Percentiles rank a stretch among this genome's conserved stretches.
These are phyloP conservation scores for Steccherinum ochraceum DNA, from an alignment of 768 basidiomycete genomes.

Conservation along the genomic window DNA sequence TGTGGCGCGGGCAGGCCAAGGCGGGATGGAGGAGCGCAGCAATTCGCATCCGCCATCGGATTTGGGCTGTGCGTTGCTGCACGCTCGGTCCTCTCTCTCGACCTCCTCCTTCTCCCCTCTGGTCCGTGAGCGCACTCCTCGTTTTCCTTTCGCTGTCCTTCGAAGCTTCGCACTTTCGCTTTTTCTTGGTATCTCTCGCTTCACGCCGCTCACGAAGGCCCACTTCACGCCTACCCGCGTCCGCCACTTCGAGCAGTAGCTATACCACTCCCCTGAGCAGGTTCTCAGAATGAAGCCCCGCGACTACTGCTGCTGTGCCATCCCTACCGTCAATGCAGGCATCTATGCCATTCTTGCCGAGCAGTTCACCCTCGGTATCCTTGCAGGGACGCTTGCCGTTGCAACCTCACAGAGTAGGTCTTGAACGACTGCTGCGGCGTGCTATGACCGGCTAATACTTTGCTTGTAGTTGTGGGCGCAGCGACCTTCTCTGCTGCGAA, in stretches of 20 bases:
- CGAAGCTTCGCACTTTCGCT: too few relatives aligned
- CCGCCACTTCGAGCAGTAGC: too few relatives aligned
- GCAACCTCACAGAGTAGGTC: conserved; percentile 75
- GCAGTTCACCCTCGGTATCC: conserved; percentile 61
- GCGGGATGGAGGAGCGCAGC: background rate
- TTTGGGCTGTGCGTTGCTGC: background rate
- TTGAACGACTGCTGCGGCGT: background rate
- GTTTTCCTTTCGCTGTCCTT: too few relatives aligned
- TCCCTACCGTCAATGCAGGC: conserved; percentile 86
- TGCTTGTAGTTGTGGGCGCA: conserved; percentile 73
- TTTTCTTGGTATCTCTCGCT: too few relatives aligned
- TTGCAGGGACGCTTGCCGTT: conserved; percentile 68
- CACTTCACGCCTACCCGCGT: too few relatives aligned
- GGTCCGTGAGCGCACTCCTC: too few relatives aligned
- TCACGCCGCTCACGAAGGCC: too few relatives aligned
- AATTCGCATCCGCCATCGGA: too few relatives aligned
- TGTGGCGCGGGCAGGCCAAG: background rate
- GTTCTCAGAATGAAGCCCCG: conserved; percentile 55
- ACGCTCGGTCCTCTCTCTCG: conserved; percentile 7
- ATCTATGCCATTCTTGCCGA: conserved; percentile 77
- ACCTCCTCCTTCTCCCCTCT: background rate
- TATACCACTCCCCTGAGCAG: conserved; percentile 12
- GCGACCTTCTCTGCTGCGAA: conserved; percentile 73
- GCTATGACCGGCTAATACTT: background rate
- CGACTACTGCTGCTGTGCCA: conserved; percentile 91